These are phyloP conservation scores for Aspergillus coremiiformis DNA, from an alignment of 495 filamentous ascomycete genomes.

Conservation along the genomic window DNA sequence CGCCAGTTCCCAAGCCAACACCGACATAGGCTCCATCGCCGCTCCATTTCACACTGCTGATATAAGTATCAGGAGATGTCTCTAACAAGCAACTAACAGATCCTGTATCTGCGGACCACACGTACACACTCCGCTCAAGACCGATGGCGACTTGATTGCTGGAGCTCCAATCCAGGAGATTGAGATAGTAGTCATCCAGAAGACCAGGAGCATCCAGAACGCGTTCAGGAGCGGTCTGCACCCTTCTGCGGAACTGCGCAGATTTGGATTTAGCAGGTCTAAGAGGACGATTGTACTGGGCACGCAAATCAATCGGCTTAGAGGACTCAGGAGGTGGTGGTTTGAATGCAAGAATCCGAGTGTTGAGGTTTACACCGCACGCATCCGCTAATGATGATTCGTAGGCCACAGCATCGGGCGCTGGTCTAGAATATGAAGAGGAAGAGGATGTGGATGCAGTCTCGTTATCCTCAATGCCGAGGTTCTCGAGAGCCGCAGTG, in stretches of 20 bases:
- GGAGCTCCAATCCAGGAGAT: conserved; percentile 95
- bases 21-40: conserved; percentile 94
- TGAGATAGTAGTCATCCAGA: conserved; percentile 98
- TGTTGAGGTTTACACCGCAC: conserved; percentile 87
- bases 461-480: conserved; percentile 63
- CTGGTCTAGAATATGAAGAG: conserved; percentile 59
- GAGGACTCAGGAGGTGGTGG: conserved; percentile 92
- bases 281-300: conserved; percentile 95
- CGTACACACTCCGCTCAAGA: conserved; percentile 91
- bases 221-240: conserved; percentile 90
- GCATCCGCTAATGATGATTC: conserved; percentile 86
- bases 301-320: conserved; percentile 92
- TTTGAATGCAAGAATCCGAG: conserved; percentile 97
- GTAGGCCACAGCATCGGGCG: conserved; percentile 83
- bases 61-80: conserved; percentile 80
- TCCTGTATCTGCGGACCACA: conserved; percentile 97
- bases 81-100: conserved; percentile 81
- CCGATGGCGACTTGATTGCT: conserved; percentile 97
- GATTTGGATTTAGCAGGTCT: conserved; percentile 64
- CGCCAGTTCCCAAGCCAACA: conserved; percentile 88
- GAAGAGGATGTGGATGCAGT: conserved; percentile 20
- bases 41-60: conserved; percentile 98
- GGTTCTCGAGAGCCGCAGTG: conserved; percentile 66
- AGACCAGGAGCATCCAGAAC: conserved; percentile 96
- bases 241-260: conserved; percentile 80